phyloP scores from a whole-genome alignment of 1,139 yeast genomes.

The Geotrichum australiense region DNA sequence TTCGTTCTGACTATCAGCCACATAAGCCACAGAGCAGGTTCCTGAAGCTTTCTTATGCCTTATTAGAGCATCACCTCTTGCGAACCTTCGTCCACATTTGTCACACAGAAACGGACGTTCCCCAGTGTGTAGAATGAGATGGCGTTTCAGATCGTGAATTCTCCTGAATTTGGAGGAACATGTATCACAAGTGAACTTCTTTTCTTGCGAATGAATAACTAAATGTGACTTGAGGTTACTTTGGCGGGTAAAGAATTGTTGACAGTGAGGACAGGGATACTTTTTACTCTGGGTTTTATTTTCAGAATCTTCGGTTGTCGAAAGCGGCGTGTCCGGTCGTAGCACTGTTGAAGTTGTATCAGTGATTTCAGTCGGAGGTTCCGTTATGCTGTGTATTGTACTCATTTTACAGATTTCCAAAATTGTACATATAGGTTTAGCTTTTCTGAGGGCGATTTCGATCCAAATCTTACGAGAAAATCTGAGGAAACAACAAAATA shows the following conservation, averaged over 20 bases:
- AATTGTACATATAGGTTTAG: no score
- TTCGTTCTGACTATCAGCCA: constrained; percentile 1
- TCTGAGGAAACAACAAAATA: neutral
- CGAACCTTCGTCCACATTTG: constrained; percentile 61
- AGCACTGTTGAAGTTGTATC: neutral
- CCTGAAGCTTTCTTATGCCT: constrained; percentile 47
- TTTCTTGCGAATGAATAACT: constrained; percentile 58
- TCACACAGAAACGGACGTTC: constrained; percentile 61
- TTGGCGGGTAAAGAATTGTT: constrained; percentile 17
- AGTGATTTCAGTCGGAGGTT: constrained; percentile 2
- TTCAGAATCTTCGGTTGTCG: neutral
- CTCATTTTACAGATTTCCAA: no score
- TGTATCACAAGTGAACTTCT: constrained; percentile 60
- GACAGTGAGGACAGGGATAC: constrained; percentile 16
- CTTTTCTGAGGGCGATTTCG: no score
- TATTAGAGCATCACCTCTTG: constrained; percentile 69
- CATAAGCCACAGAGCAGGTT: constrained; percentile 13
- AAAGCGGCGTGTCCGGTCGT: neutral
- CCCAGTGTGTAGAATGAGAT: constrained; percentile 68
- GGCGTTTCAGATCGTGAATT: constrained; percentile 70
- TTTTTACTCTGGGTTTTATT: neutral
- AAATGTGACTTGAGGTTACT: constrained; percentile 63
- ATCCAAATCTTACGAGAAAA: no score
- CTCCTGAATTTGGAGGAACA: constrained; percentile 63
- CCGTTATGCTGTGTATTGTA: no score